Evolutionary conservation across 1,284 basidiomycete species (phyloP), one percentile per base, ranked within the genome.

Genomic region (Rugosomyces carneus): DNA sequence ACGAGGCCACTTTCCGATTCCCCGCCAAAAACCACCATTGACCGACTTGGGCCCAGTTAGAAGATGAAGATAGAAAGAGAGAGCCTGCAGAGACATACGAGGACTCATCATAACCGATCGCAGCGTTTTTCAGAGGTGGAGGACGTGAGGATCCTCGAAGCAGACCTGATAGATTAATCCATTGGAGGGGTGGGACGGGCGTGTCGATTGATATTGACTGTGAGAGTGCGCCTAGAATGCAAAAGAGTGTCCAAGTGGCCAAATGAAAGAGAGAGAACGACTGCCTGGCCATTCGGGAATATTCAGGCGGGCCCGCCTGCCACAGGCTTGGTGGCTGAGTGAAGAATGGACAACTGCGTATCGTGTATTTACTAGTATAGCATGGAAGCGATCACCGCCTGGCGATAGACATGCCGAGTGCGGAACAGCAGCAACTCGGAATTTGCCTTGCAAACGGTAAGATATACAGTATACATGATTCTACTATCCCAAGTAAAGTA

Each of bases 21-120:
- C 40, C 86, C 86, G 46, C 86, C 86, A 58, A 88, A 89, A 44
- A 89, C 71, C 52, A 89, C 65, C 42, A 89, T 63, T 10, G 71
- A 74, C 45, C 76, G 71, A 55, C 35, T 23, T 37, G 31, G n/a
- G 29, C 5, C 10, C 9, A 10, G 8, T 29, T 66, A 37, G 52
- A 48, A n/a, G 46, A 38, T 42, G 21, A 36, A 42, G 13, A 9
- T 45, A 38, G 44, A 37, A 36, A 23, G 23, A n/a, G n/a, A n/a
- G n/a, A n/a, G 36, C 19, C 2, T 26, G 9, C 26, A 29, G 58
- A 54, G 64, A 64, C 59, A 61, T 65, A 66, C 72, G 67, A 72
- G 10, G 50, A 55, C 45, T 76, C 70, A 55, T 81, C 72, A 52
- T 80, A 82, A 13, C 83, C 84, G 53, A 89, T 79, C 35, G 80